These are phyloP conservation scores for Lasiodiplodia theobromae DNA, from an alignment of 2,329 filamentous ascomycete genomes.

Conservation along the genomic window DNA sequence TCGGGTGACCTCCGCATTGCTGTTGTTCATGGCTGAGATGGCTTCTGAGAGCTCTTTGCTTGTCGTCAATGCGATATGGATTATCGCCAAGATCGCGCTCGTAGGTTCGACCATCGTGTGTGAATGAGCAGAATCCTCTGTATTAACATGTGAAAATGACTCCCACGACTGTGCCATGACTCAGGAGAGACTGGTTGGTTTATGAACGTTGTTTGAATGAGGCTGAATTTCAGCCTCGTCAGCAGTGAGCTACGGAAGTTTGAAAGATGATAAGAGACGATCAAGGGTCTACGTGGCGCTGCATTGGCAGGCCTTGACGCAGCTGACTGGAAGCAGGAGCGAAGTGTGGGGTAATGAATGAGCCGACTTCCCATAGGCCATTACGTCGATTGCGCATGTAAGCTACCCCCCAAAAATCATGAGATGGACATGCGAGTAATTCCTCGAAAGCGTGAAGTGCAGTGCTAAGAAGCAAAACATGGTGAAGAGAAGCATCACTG, in stretches of 20 bases:
- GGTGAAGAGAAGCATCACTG: neutral
- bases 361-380: neutral
- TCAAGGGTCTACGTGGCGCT: neutral
- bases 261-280: neutral
- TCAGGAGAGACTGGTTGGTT: neutral
- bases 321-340: neutral
- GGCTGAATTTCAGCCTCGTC: neutral
- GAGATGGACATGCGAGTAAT: neutral
- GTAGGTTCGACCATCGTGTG: neutral
- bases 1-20: neutral
- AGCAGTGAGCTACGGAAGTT: neutral
- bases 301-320: neutral
- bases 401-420: neutral
- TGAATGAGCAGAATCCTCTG: neutral
- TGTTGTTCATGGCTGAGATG: neutral
- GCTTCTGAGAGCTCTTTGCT: neutral
- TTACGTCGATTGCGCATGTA: neutral
- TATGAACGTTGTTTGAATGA: neutral
- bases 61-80: neutral
- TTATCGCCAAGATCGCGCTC: neutral
- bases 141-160: neutral
- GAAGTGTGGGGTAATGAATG: neutral
- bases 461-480: neutral
- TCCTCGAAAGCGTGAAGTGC: too few relatives aligned
- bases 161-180: neutral